phyloP scores from a whole-genome alignment of 2,329 filamentous ascomycete species.

The Ophiostoma australiae region DNA sequence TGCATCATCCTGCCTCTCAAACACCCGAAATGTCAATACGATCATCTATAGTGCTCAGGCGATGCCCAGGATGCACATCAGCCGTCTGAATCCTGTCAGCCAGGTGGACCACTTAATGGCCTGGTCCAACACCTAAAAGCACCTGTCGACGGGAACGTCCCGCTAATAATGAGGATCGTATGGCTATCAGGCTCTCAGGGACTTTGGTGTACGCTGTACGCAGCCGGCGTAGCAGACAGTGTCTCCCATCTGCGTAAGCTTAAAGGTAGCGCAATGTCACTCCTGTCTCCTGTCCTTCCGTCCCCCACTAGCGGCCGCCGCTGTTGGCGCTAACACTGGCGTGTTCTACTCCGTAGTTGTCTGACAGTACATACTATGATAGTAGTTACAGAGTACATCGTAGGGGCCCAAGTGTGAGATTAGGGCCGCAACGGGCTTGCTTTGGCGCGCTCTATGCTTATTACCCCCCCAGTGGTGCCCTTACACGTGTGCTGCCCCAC shows the following conservation, averaged over 20 bases:
- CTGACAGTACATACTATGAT: background rate
- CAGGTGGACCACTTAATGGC: no score
- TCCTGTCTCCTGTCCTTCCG: background rate
- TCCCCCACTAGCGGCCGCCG: conserved; percentile 21
- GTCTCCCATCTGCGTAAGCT: background rate
- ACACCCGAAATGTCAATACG: background rate
- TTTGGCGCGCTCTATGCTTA: background rate
- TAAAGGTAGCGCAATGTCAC: background rate
- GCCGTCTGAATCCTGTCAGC: background rate
- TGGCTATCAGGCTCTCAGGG: background rate
- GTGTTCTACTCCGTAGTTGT: background rate
- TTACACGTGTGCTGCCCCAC: conserved; percentile 24
- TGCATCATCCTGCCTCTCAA: background rate
- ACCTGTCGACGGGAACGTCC: conserved; percentile 22
- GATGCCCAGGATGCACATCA: background rate
- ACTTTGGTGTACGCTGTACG: background rate
- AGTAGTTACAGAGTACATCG: no score
- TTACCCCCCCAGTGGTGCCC: conserved; percentile 21
- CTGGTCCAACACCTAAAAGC: background rate
- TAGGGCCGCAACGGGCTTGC: conserved; percentile 15
- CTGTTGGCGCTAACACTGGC: conserved; percentile 19
- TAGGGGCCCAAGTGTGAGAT: background rate
- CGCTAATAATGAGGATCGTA: conserved; percentile 22
- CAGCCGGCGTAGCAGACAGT: background rate
- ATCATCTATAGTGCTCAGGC: background rate